Evolutionary conservation across 2,329 filamentous ascomycete species (phyloP).

Genomic region (Aspergillus pseudoglaucus): DNA sequence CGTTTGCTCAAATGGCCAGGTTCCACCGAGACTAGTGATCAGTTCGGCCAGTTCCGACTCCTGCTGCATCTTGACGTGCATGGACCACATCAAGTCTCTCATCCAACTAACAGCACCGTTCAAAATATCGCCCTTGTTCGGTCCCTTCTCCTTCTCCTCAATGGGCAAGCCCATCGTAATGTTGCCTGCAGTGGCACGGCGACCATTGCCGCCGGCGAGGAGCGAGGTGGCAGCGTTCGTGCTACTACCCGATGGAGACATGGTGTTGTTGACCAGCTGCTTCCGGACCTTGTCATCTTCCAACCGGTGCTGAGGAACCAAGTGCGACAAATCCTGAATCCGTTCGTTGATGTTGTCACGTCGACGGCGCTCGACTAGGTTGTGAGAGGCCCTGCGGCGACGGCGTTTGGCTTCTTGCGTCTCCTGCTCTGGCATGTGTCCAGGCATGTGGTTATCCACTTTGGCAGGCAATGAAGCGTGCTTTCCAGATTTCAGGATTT

Average conservation of each 20-base stretch:
- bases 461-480: conserved; percentile 86
- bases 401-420: conserved; percentile 92
- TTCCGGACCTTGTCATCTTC: conserved; percentile 98
- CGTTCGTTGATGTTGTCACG: conserved; percentile 98
- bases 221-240: conserved; percentile 66
- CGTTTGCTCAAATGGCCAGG: conserved; percentile 72
- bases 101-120: conserved; percentile 97
- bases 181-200: conserved; percentile 71
- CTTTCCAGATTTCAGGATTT: conserved; percentile 76
- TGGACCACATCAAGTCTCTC: conserved; percentile 93
- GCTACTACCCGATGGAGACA: conserved; percentile 68
- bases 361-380: conserved; percentile 87
- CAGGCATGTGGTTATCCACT: conserved; percentile 51
- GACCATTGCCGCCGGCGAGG: conserved; percentile 74
- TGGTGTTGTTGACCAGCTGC: conserved; percentile 82
- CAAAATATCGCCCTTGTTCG: conserved; percentile 97
- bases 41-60: conserved; percentile 78
- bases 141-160: conserved; percentile 97
- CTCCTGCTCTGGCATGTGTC: conserved; percentile 50
- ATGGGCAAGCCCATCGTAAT: conserved; percentile 89
- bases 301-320: conserved; percentile 84
- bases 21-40: conserved; percentile 65
- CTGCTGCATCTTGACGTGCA: conserved; percentile 81
- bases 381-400: conserved; percentile 87
- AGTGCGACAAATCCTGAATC: conserved; percentile 89